These are phyloP conservation scores for Euphorbia celastroides DNA, from an alignment of 441 rosid genomes.

Conservation along the genomic window DNA sequence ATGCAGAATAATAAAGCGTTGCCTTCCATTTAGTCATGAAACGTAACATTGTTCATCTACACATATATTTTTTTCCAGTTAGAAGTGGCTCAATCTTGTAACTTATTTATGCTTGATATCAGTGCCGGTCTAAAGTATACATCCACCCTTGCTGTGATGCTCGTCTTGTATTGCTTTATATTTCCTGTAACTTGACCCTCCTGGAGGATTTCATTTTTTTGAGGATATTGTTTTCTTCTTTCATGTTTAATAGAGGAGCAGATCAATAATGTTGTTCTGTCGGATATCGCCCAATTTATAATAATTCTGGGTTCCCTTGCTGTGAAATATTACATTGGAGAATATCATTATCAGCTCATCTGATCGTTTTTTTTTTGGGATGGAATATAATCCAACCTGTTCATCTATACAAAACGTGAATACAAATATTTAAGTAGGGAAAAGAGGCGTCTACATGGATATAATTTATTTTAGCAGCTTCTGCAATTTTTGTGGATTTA, in stretches of 20 bases:
- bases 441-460: no score
- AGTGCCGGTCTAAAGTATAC: background rate
- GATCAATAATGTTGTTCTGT: background rate
- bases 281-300: no score
- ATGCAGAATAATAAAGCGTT: slow-evolving; percentile 20
- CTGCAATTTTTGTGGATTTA: no score
- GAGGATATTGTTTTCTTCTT: background rate
- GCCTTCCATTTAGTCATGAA: slow-evolving; percentile 10
- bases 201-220: background rate
- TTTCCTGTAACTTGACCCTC: background rate
- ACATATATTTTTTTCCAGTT: slow-evolving; percentile 11
- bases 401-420: no score
- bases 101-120: slow-evolving; percentile 21
- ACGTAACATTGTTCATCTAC: background rate
- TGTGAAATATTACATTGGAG: background rate
- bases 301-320: background rate
- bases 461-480: no score
- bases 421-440: no score
- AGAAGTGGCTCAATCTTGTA: slow-evolving; percentile 18
- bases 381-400: no score
- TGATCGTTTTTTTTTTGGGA: no score
- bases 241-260: background rate
- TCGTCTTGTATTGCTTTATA: background rate
- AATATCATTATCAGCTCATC: no score
- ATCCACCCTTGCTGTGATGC: slow-evolving; percentile 5